These are phyloP conservation scores for Rubus parviflorus DNA, from an alignment of 306 rosid species.

Conservation along the genomic window DNA sequence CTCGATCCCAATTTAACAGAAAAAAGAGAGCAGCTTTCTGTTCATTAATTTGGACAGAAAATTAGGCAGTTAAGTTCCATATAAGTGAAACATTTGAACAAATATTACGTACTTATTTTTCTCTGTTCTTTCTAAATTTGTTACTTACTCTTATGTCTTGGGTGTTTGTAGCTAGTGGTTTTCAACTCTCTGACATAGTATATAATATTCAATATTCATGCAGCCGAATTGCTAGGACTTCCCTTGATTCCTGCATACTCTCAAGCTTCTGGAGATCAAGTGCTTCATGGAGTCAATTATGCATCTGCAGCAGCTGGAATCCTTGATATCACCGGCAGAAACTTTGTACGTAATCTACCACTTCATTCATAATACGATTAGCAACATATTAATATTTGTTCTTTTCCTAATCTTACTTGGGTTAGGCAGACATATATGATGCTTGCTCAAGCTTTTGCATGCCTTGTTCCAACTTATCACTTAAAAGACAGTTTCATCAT, in stretches of 20 bases:
- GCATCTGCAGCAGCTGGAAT: slow-evolving; percentile 98
- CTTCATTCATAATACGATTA: neutral
- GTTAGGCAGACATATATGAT: neutral
- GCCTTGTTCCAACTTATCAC: neutral
- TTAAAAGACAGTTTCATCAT: neutral
- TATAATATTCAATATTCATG: slow-evolving; percentile 13
- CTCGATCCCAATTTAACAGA: too few relatives aligned
- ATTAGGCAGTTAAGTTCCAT: too few relatives aligned
- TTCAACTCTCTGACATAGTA: neutral
- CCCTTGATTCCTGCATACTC: slow-evolving; percentile 79
- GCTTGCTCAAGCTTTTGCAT: neutral
- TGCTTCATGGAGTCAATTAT: slow-evolving; percentile 76
- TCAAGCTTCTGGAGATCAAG: slow-evolving; percentile 53
- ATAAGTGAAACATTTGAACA: neutral
- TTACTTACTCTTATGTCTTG: neutral
- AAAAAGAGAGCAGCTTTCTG: neutral
- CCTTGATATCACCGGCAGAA: slow-evolving; percentile 81
- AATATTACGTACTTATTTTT: neutral
- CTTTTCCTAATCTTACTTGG: neutral
- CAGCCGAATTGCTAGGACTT: slow-evolving; percentile 88
- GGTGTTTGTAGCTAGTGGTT: neutral
- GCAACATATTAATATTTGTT: neutral
- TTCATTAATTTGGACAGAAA: too few relatives aligned
- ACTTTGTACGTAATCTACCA: slow-evolving; percentile 55
- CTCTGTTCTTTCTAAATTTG: neutral